phyloP scores from a whole-genome alignment of 345 rosid species.

The Pseudoturritis turrita region DNA sequence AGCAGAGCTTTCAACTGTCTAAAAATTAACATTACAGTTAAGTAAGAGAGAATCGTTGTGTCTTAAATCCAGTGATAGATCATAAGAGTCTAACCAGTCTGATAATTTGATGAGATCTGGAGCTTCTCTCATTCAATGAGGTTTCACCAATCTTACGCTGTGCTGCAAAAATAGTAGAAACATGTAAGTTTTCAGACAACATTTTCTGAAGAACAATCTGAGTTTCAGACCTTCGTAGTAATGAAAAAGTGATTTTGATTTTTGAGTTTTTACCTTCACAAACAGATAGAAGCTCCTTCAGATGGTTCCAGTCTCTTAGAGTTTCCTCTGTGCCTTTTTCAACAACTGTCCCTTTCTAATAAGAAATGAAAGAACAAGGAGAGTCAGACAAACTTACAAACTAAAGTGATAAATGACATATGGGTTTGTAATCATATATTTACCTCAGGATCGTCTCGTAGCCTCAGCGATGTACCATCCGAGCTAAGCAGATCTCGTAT shows the following conservation, averaged over 20 bases:
- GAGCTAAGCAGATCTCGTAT: slow-evolving; percentile 76
- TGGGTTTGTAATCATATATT: no score
- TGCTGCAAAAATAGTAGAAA: slow-evolving; percentile 41
- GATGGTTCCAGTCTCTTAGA: slow-evolving; percentile 79
- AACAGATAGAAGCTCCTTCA: slow-evolving; percentile 71
- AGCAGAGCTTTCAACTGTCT: slow-evolving; percentile 98
- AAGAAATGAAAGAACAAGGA: slow-evolving; percentile 8
- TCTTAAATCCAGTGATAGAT: slow-evolving; percentile 10
- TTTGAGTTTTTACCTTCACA: slow-evolving; percentile 72
- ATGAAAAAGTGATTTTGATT: background rate
- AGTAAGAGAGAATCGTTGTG: background rate
- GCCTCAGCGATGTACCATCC: slow-evolving; percentile 64
- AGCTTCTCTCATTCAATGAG: slow-evolving; percentile 79
- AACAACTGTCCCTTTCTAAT: slow-evolving; percentile 79
- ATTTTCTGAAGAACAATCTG: background rate
- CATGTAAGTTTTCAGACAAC: background rate
- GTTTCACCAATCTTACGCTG: slow-evolving; percentile 94
- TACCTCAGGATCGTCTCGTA: slow-evolving; percentile 95
- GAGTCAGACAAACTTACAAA: background rate
- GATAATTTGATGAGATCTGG: slow-evolving; percentile 96
- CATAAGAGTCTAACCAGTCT: slow-evolving; percentile 56
- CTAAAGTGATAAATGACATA: background rate
- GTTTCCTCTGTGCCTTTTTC: slow-evolving; percentile 81
- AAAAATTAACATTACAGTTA: slow-evolving; percentile 10
- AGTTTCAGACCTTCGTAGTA: background rate